Percentiles rank a stretch among this genome's conserved stretches.
Evolutionary conservation across 352 stramenopile species (phyloP).

Genomic region (Globisporangium barbulae): DNA sequence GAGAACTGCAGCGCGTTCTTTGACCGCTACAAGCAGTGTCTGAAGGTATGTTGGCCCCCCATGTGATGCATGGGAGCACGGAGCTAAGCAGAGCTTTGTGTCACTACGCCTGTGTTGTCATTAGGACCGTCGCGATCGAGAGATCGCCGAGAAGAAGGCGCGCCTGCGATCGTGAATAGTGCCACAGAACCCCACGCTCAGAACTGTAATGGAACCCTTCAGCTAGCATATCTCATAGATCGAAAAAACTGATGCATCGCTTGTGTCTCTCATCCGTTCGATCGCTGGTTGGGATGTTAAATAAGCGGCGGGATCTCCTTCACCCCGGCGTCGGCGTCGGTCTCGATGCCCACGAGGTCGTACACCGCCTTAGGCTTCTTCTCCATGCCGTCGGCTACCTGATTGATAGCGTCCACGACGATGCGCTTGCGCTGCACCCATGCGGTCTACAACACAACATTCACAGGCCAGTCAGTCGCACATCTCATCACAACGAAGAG

Average conservation of each 20-base stretch:
- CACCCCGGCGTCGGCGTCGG: conserved; percentile 63
- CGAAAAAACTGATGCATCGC: not conserved
- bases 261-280: not conserved
- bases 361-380: conserved; percentile 73
- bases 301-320: conserved; percentile 69
- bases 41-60: conserved; percentile 27
- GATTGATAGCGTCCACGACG: conserved; percentile 71
- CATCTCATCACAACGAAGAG: not conserved
- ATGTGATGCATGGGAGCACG: not conserved
- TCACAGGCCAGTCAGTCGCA: not conserved
- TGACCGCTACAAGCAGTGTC: conserved; percentile 61
- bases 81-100: not conserved
- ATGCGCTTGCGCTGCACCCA: conserved; percentile 80
- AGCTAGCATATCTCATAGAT: not conserved
- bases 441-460: conserved; percentile 34
- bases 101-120: not conserved
- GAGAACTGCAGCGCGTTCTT: conserved; percentile 55
- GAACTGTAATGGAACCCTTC: not conserved
- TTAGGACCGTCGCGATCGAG: conserved; percentile 38
- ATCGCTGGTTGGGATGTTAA: conserved; percentile 25
- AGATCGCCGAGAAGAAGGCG: conserved; percentile 31
- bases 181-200: not conserved
- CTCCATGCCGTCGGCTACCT: conserved; percentile 81
- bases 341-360: conserved; percentile 59
- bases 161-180: conserved; percentile 15